Evolutionary conservation across 495 filamentous ascomycete species (phyloP), one percentile per base, ranked within the genome.

Genomic region (Podospora bellae-mahoneyi): DNA sequence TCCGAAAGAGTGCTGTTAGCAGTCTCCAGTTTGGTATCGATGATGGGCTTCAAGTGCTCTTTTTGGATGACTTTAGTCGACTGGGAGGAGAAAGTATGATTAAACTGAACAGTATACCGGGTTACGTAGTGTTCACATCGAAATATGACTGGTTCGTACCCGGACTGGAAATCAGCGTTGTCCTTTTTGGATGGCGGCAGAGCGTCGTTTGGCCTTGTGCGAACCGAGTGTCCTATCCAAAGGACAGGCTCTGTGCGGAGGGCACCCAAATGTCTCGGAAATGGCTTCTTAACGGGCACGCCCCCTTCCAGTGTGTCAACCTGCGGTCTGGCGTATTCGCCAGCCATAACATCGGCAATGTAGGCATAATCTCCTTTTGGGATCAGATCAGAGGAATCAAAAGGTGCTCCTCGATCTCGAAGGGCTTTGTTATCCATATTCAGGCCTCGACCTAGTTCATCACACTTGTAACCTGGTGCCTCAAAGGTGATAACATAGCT

Each of bases 401-500:
- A 75, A 2, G 73, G 75, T 23, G 71, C 53, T 0, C 66, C 61
- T 60, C 71, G n/a, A 20, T 27, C 18, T n/a, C 32, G 28, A 30
- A 77, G 68, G 6, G 32, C 59, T 5, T 60, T 54, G 18, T 60
- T 66, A 34, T 75, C 74, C 16, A 72, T 62, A 15, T 60, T 60
- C 2, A 54, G 57, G 15, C 73, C 72, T 27, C 68, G 64, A 6
- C 68, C 72, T 5, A 74, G 10, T 27, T 71, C 64, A 16, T 56
- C 34, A 66, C 75, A 77, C 39, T 76, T 77, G 66, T 77, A 77
- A 0, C 72, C 73, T 1, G 75, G 72, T 3, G 66, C 75, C 4
- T 60, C 57, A 39, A 75, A 77, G 0, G 65, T 56, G 23, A 77
- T 68, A 53, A 65, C 71, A 56, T 77, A 77, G n/a, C 62, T 71